Conservation (phyloP, 2,329 filamentous ascomycete genomes). For the Ophiostoma sp. region DNA sequence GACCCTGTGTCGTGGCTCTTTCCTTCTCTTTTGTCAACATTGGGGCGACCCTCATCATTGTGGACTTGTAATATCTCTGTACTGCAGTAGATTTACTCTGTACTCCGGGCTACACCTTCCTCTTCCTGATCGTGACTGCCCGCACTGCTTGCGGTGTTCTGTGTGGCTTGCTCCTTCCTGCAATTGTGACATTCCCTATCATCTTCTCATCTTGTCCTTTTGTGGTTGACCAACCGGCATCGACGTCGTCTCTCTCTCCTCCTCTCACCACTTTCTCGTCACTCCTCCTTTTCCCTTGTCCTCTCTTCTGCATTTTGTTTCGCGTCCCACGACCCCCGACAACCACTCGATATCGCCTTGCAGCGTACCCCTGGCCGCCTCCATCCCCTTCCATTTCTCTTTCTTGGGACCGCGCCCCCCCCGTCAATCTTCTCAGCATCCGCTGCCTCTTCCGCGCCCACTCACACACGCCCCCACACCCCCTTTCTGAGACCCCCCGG, state of each 20-base stretch:
- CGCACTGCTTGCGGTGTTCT: neutral
- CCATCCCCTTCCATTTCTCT: conserved; percentile 21
- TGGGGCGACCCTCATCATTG: neutral
- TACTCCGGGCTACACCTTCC: neutral
- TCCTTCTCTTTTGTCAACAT: neutral
- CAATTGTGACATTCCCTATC: neutral
- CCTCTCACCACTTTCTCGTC: neutral
- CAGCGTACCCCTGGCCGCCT: conserved; percentile 7
- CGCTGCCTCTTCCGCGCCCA: conserved; percentile 20
- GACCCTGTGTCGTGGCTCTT: neutral
- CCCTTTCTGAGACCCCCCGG: conserved; percentile 12
- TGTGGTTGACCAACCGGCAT: neutral
- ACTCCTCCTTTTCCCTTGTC: neutral
- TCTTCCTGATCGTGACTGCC: neutral
- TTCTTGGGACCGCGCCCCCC: neutral
- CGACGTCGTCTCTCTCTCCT: neutral
- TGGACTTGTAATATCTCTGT: neutral
- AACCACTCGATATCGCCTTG: conserved; percentile 15
- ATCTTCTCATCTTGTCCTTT: conserved; percentile 7
- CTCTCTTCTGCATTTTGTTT: neutral
- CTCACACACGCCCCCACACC: conserved; percentile 22
- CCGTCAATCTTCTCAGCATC: conserved; percentile 16
- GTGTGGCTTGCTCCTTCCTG: conserved; percentile 4
- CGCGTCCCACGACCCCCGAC: conserved; percentile 14
- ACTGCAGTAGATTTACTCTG: neutral